Evolutionary conservation across 139 green algal genomes (phyloP), one percentile per base, ranked within the genome.

Genomic region (Coccomyxa sp.): DNA sequence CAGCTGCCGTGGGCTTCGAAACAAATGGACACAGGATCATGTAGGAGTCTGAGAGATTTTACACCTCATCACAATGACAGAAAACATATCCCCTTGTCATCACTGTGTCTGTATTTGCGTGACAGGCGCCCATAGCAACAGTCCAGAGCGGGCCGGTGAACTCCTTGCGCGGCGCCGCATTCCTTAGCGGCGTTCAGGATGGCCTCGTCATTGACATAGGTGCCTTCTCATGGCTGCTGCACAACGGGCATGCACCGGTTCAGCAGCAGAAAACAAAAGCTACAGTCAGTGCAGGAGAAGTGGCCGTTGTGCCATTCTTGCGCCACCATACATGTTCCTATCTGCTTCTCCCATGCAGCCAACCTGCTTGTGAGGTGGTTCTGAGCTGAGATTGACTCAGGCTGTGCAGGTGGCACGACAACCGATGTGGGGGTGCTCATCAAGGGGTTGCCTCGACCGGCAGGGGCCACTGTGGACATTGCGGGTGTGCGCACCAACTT

Each of bases 131-230:
- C 0, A 57, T 91, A 15, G 81, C 85, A 25, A 89, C 88, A 12
- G 86, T 90, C 60, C 82, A 86, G 31, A 82, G 75, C 30, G 86
- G 88, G 10, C 88, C 88, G 1, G 88, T 91, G 32, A 91, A 90
- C 84, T 82, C 67, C 18, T n/a, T 90, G 66, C 76, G 86, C 13
- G 88, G 88, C 9, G 88, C 88, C 0, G 86, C 88, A 0, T 66
- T 82, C 58, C 77, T 91, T 10, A 80, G 63, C 25, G 83, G 88
- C 10, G 18, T 89, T 0, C 28, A n/a, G 12, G 63, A 87, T 68
- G 88, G 76, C 18, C 58, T 88, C 17, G 88, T 90, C 27, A 21
- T 88, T 10, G 88, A 91, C 76, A 90, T 91, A 21, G 88, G 63
- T 71, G 21, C 18, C 38, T 51, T 7, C 38, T 7, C 38, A 51